Conservation (phyloP, 176 grass and related monocot species). For the Triticum turgidum region DNA sequence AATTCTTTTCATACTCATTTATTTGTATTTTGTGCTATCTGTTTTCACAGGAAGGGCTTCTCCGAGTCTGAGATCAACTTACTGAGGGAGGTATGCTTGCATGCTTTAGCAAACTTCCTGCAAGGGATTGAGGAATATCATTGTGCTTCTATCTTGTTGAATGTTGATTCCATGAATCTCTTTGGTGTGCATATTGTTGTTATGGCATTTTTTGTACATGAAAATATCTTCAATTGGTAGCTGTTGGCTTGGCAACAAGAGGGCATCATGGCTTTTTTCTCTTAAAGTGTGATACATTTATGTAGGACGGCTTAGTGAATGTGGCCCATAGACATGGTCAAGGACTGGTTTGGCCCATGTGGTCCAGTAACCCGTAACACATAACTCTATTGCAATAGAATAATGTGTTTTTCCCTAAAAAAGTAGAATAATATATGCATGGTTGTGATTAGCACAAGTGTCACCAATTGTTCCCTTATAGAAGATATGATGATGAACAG, state of each 20-base stretch:
- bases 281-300: background rate
- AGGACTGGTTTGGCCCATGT: background rate
- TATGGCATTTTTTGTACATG: background rate
- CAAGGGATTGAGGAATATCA: background rate
- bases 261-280: background rate
- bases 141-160: background rate
- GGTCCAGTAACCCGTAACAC: background rate
- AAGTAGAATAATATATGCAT: background rate
- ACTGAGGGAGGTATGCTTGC: slow-evolving; percentile 67
- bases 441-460: background rate
- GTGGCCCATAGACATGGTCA: background rate
- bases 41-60: slow-evolving; percentile 73
- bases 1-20: slow-evolving; percentile 31
- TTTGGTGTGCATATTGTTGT: slow-evolving; percentile 1
- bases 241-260: background rate
- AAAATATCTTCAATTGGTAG: background rate
- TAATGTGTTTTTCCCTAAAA: no score
- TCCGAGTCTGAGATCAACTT: slow-evolving; percentile 85
- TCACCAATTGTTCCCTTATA: no score
- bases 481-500: no score
- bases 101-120: background rate
- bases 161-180: background rate
- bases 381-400: background rate
- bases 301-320: background rate
- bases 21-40: slow-evolving; percentile 28